phyloP scores from a whole-genome alignment of 495 filamentous ascomycete genomes.

The Hypoxylon subgilvum region DNA sequence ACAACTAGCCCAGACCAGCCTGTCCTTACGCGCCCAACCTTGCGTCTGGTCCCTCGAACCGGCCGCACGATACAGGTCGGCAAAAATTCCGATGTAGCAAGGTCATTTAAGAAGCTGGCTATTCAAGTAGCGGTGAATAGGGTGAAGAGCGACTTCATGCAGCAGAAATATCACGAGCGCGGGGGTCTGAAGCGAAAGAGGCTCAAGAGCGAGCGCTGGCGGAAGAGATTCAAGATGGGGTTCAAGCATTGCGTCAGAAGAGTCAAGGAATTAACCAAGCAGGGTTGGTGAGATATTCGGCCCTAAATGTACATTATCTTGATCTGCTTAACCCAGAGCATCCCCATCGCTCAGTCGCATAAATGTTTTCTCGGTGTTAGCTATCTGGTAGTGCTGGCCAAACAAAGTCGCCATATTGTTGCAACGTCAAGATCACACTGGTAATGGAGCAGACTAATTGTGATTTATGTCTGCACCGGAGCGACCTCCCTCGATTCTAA shows the following conservation, averaged over 20 bases:
- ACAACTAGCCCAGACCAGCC: slow-evolving; percentile 14
- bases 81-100: slow-evolving; percentile 56
- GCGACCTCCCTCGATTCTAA: too few species aligned
- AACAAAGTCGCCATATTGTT: too few species aligned
- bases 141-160: slow-evolving; percentile 53
- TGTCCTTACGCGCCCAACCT: slow-evolving; percentile 20
- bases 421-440: too few species aligned
- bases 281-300: slow-evolving; percentile 66
- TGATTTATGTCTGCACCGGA: too few species aligned
- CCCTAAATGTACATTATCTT: slow-evolving; percentile 17
- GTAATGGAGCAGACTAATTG: too few species aligned
- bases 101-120: slow-evolving; percentile 60
- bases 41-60: slow-evolving; percentile 58
- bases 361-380: slow-evolving; percentile 20
- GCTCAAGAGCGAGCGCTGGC: slow-evolving; percentile 68
- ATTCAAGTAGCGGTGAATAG: slow-evolving; percentile 54
- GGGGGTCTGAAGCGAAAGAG: slow-evolving; percentile 77
- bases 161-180: slow-evolving; percentile 73
- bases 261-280: slow-evolving; percentile 68
- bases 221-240: slow-evolving; percentile 66
- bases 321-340: background rate
- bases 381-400: background rate
- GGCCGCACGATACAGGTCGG: slow-evolving; percentile 66
- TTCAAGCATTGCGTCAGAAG: slow-evolving; percentile 65
- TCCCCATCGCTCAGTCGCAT: slow-evolving; percentile 5